Evolutionary conservation across 129 eudicot species (phyloP), one percentile per base, ranked within the genome.

Genomic region (Flaveria robusta): DNA sequence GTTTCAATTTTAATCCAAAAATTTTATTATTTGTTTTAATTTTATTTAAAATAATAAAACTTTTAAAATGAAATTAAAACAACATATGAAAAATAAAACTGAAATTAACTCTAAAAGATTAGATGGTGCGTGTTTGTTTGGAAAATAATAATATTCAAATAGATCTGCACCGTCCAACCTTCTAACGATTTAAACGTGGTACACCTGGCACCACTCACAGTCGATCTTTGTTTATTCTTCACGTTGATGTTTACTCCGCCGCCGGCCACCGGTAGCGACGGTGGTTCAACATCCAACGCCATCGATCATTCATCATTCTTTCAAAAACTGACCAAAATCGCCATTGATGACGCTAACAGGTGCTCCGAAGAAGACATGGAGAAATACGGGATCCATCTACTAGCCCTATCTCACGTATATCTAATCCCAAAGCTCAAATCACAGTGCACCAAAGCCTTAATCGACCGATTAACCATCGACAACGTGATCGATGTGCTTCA

Each of bases 401-500:
- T 95, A 69, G 97, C 94, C 0, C 56, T 95, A 9, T 91, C 99
- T 29, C 99, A 95, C 54, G 99, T 91, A 18, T 95, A 85, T 82
- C 64, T 81, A 77, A 90, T 95, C 54, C 97, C 96, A 34, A 91
- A 82, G 69, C 85, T 95, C 74, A 95, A 95, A 87, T 87, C 86
- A 51, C 89, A 77, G 56, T 95, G 97, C 74, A 91, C 88, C 50
- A 95, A 83, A 29, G 90, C 85, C 4, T 81, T 95, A 79, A 88
- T 81, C 31, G 42, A 77, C 59, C 66, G 85, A 19, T 59, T 95
- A 74, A 89, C 87, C 23, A 60, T 81, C 4, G 97, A 89, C 29
- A 95, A 87, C 70, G 97, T 86, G 19, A 87, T 89, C 52, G 99
- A 95, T 60, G 81, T 91, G 6, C 93, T 95, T 68, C 99, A 95